Evolutionary conservation across 2,329 filamentous ascomycete species (phyloP).

Genomic region (Amphichorda felina): DNA sequence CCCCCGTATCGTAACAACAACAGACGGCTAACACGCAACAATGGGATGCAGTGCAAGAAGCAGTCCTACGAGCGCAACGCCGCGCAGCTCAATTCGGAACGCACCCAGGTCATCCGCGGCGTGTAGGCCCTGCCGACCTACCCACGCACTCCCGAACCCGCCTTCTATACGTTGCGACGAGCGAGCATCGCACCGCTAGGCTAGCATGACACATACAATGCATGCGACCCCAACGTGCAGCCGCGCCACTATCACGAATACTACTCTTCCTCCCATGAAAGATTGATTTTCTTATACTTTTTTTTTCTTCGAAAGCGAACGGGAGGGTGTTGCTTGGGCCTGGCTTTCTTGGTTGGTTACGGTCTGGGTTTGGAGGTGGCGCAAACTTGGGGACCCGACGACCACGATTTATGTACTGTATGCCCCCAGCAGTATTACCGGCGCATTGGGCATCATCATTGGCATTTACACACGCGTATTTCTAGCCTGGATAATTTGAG

Average conservation of each 20-base stretch:
- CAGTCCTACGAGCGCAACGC: conserved; percentile 91
- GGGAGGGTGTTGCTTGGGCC: too few relatives aligned
- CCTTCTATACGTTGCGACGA: too few relatives aligned
- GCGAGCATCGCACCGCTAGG: too few relatives aligned
- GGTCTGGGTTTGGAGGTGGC: too few relatives aligned
- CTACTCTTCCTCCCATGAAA: too few relatives aligned
- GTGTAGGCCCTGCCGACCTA: conserved; percentile 37
- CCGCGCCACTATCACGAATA: too few relatives aligned
- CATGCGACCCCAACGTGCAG: too few relatives aligned
- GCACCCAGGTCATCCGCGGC: conserved; percentile 88
- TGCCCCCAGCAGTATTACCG: neutral
- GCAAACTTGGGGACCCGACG: neutral
- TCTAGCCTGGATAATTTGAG: neutral
- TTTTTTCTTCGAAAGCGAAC: too few relatives aligned
- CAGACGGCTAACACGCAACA: conserved; percentile 4
- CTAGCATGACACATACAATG: too few relatives aligned
- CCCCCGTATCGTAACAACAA: neutral
- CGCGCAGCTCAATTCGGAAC: conserved; percentile 81
- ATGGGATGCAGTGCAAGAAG: conserved; percentile 65
- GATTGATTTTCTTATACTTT: too few relatives aligned
- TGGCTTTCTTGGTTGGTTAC: too few relatives aligned
- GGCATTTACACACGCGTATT: neutral
- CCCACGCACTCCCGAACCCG: neutral
- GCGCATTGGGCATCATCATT: neutral
- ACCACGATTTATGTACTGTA: neutral